Base-by-base conservation (phyloP, 495 filamentous ascomycete genomes). In the Xylaria cubensis region DNA sequence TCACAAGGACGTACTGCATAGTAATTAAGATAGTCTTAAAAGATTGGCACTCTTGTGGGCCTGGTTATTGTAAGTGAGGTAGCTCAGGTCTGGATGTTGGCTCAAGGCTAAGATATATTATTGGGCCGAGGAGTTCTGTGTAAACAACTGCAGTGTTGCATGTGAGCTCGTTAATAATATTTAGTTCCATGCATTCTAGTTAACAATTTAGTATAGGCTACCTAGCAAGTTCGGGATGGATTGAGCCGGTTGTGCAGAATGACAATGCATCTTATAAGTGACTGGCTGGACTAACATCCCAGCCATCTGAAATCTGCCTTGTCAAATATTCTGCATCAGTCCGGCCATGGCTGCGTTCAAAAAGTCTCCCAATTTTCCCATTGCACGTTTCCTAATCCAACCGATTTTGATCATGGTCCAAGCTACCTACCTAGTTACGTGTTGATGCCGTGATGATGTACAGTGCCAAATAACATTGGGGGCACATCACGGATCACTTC, bases 281-380 rank as follows among this genome's bases (percentile, higher is more conserved):
- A 32, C 24, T 32, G 15, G 13, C 15, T 32, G 51, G 7, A 36
- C 15, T 59, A 36, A n/a, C 10, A 36, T 59, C 29, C 55, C 15
- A 32, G 55, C 29, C 29, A n/a, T n/a, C 32, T 36, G 55, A 59
- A 59, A 36, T 36, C 26, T 59, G 55, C 55, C 55, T 59, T 36
- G 17, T 32, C 55, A 36, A 32, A n/a, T 36, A 56, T 26, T 56
- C 10, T 50, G 26, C 50, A 26, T 8, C 21, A 9, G 26, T 29
- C 1, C 2, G 26, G 24, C 50, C 21, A 55, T 29, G 24, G 51
- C 51, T 55, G 26, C 24, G 24, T 26, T 3, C 8, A 13, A 55
- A 24, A 51, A 4, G 17, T 48, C 46, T 48, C 46, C 17, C 2
- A 19, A 7, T n/a, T n/a, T 21, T 10, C n/a, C 46, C n/a, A 1